phyloP scores from a whole-genome alignment of 371 early-diverging fungal genomes.

The Gilbertella persicaria region DNA sequence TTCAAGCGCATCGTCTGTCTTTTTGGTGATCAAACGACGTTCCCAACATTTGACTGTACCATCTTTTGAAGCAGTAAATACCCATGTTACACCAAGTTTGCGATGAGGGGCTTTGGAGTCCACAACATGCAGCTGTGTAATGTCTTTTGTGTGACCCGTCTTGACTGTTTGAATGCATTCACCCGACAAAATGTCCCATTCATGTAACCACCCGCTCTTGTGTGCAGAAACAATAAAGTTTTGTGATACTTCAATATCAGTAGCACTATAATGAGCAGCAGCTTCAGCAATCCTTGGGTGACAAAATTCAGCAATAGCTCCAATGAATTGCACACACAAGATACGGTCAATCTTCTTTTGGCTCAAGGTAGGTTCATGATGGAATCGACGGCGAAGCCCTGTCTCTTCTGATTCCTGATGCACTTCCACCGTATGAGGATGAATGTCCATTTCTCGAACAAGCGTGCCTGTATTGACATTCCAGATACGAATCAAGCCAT shows the following conservation, averaged over 20 bases:
- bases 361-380: not conserved
- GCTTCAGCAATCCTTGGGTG: conserved; percentile 23
- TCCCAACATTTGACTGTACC: conserved; percentile 48
- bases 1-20: conserved; percentile 1
- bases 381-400: conserved; percentile 2
- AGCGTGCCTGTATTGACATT: conserved; percentile 19
- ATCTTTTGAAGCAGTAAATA: conserved; percentile 36
- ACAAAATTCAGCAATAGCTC: conserved; percentile 14
- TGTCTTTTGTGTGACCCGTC: conserved; percentile 23
- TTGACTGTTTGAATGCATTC: conserved; percentile 29
- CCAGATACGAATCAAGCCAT: conserved; percentile 37
- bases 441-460: conserved; percentile 19
- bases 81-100: conserved; percentile 24
- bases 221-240: conserved; percentile 28
- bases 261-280: conserved; percentile 4
- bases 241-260: conserved; percentile 10
- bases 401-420: conserved; percentile 2
- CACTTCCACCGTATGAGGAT: conserved; percentile 10
- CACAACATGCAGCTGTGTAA: conserved; percentile 27
- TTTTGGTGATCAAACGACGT: not conserved
- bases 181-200: conserved; percentile 35
- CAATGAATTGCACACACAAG: conserved; percentile 19
- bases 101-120: conserved; percentile 22
- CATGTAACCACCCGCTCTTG: conserved; percentile 26
- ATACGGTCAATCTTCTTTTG: conserved; percentile 16